These are phyloP conservation scores for Yarrowia osloensis DNA, from an alignment of 805 yeast species.

Conservation along the genomic window DNA sequence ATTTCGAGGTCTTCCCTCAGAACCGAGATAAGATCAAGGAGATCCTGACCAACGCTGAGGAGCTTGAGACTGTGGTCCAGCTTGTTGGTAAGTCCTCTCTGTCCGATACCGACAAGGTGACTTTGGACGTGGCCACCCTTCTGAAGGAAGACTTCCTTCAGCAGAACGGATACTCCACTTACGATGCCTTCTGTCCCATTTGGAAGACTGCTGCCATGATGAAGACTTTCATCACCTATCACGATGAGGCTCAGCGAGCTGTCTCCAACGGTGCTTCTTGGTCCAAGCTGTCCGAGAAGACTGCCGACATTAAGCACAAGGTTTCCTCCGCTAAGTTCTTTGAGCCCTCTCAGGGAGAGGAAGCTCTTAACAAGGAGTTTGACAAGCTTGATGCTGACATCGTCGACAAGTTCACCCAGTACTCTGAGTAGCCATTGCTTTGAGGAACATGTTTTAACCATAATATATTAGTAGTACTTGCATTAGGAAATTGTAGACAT, in stretches of 20 bases:
- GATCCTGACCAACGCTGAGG: constrained; percentile 95
- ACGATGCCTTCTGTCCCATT: constrained; percentile 98
- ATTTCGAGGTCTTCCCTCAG: constrained; percentile 87
- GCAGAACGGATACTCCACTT: constrained; percentile 98
- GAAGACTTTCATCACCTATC: constrained; percentile 88
- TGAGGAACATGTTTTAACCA: constrained; percentile 5
- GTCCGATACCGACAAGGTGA: constrained; percentile 94
- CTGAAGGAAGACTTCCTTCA: constrained; percentile 98
- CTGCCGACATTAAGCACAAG: constrained; percentile 87
- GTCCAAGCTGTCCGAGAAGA: constrained; percentile 87
- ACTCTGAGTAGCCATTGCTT: constrained; percentile 14
- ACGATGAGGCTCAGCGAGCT: constrained; percentile 97
- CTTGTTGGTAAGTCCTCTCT: constrained; percentile 98
- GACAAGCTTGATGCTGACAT: constrained; percentile 71
- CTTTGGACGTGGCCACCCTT: constrained; percentile 86
- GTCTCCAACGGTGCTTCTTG: constrained; percentile 91
- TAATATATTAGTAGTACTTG: constrained; percentile 20
- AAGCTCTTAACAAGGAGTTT: constrained; percentile 73
- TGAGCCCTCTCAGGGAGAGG: constrained; percentile 91
- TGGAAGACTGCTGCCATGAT: constrained; percentile 99
- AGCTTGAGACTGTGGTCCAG: constrained; percentile 98
- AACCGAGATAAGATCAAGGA: constrained; percentile 92
- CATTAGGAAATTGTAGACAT: neutral
- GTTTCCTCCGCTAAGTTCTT: constrained; percentile 94
- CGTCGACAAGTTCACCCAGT: constrained; percentile 77